A percentile compares a stretch with the other conserved stretches of the same genome.
phyloP scores from a whole-genome alignment of 495 filamentous ascomycete genomes.

The Penicillium crystallinum region DNA sequence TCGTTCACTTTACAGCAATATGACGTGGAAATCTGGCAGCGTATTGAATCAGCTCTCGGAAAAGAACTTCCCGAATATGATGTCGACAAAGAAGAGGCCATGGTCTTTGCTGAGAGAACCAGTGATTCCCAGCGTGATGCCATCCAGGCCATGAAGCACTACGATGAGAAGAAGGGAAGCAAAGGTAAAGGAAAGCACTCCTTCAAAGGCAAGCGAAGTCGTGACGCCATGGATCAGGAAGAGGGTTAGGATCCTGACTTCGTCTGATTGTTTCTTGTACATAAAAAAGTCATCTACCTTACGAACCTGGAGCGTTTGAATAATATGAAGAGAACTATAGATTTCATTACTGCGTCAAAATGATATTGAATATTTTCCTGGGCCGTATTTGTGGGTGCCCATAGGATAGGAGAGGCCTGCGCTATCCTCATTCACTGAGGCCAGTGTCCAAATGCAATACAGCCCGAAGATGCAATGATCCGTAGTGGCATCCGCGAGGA shows the following conservation, averaged over 20 bases:
- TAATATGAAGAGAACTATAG: constrained; percentile 8
- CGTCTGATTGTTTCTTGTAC: background rate
- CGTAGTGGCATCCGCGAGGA: background rate
- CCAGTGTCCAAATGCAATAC: background rate
- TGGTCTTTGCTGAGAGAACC: constrained; percentile 62
- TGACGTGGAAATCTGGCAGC: constrained; percentile 77
- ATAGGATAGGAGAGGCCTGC: background rate
- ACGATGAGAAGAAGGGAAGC: constrained; percentile 70
- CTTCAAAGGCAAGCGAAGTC: constrained; percentile 49
- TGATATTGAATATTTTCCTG: constrained; percentile 15
- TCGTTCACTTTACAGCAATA: constrained; percentile 61
- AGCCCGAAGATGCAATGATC: background rate
- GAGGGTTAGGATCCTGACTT: constrained; percentile 40
- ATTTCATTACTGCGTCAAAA: constrained; percentile 23
- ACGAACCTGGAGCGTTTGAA: constrained; percentile 1
- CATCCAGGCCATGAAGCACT: constrained; percentile 73
- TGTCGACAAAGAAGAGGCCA: constrained; percentile 68
- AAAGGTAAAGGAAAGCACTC: constrained; percentile 56
- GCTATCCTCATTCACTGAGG: background rate
- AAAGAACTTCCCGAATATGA: constrained; percentile 64
- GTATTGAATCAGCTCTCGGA: constrained; percentile 79
- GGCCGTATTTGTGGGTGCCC: constrained; percentile 5
- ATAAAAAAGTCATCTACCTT: background rate
- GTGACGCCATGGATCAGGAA: constrained; percentile 82
- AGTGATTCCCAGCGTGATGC: constrained; percentile 80